phyloP scores from a whole-genome alignment of 164 flowering plant species.

The Stephania cephalantha region DNA sequence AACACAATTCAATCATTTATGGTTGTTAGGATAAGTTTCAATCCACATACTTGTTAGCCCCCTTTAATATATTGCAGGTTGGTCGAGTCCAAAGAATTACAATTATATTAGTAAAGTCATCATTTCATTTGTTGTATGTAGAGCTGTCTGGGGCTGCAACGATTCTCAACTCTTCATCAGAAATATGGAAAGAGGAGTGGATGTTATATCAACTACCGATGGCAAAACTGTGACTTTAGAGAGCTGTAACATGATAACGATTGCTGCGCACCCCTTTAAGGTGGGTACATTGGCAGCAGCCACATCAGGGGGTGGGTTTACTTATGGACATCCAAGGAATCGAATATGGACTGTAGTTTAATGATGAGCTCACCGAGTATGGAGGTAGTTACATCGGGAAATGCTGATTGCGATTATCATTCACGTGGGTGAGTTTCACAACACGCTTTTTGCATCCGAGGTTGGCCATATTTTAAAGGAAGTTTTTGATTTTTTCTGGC shows the following conservation, averaged over 20 bases:
- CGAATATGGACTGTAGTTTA: no score
- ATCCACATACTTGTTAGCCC: no score
- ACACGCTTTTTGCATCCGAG: background rate
- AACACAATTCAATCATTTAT: no score
- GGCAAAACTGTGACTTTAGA: slow-evolving; percentile 30
- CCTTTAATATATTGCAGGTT: no score
- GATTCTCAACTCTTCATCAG: slow-evolving; percentile 72
- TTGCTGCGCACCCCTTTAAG: slow-evolving; percentile 61
- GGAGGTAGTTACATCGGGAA: background rate
- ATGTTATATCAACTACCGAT: slow-evolving; percentile 47
- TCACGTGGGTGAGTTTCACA: background rate
- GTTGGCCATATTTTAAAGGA: background rate
- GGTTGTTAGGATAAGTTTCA: no score
- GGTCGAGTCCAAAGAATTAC: background rate
- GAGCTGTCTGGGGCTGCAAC: slow-evolving; percentile 97
- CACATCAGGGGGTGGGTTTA: slow-evolving; percentile 82
- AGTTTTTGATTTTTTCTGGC: no score
- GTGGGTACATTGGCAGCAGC: slow-evolving; percentile 75
- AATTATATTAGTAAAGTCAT: background rate
- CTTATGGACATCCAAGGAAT: slow-evolving; percentile 37
- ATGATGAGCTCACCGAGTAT: background rate
- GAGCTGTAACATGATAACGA: slow-evolving; percentile 63
- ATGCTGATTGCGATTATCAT: background rate
- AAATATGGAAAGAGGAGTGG: slow-evolving; percentile 67
- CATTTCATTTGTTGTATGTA: slow-evolving; percentile 23